phyloP scores from a whole-genome alignment of 2,329 filamentous ascomycete genomes.

The Fusarium sp. region DNA sequence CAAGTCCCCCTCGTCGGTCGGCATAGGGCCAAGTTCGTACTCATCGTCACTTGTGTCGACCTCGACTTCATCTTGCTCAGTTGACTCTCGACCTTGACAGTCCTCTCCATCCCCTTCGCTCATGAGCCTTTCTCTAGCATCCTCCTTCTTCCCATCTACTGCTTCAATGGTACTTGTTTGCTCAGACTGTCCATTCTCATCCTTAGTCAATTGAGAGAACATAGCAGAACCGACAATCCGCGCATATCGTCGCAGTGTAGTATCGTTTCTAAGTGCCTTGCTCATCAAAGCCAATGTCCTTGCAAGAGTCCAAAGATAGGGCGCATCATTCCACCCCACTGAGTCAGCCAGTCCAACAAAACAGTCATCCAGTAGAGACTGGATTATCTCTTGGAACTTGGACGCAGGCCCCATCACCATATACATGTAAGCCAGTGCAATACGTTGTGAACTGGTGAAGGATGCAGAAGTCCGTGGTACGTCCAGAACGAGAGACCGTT shows the following conservation, averaged over 20 bases:
- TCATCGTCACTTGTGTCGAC: background rate
- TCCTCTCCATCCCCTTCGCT: background rate
- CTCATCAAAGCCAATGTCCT: background rate
- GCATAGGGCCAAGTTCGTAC: accelerated
- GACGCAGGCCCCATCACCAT: constrained; percentile 3
- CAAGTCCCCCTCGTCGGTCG: constrained; percentile 8
- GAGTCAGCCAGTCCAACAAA: background rate
- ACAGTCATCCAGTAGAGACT: background rate
- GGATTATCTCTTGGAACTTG: constrained; percentile 3
- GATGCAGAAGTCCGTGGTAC: background rate
- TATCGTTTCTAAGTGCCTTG: background rate
- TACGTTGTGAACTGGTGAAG: background rate
- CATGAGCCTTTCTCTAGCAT: background rate
- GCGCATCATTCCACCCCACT: constrained; percentile 10
- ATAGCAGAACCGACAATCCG: background rate
- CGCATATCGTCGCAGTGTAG: background rate
- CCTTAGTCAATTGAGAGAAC: background rate
- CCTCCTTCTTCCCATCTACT: background rate
- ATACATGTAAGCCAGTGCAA: constrained; percentile 16
- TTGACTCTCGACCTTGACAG: accelerated
- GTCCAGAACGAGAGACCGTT: background rate
- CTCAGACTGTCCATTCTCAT: background rate
- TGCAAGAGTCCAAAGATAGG: background rate
- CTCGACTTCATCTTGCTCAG: background rate
- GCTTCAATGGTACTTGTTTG: no score